These are phyloP conservation scores for Neurospora tetrasperma DNA, from an alignment of 495 filamentous ascomycete species.

Conservation along the genomic window DNA sequence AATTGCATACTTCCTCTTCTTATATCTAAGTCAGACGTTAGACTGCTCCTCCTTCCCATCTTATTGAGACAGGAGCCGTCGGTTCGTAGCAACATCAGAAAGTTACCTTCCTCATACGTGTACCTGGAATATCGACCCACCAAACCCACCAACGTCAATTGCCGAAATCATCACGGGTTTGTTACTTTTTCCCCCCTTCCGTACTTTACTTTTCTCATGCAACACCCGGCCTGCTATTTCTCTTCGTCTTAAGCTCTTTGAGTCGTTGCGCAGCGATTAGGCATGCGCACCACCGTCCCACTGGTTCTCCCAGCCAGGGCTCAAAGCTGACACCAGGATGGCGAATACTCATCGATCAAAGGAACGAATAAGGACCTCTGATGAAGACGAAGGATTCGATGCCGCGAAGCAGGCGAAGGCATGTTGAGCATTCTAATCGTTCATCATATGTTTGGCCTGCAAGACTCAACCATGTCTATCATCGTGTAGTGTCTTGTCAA, in stretches of 20 bases:
- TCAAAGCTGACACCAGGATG: slow-evolving; percentile 12
- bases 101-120: slow-evolving; percentile 11
- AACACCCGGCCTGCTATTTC: neutral
- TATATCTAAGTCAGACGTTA: neutral
- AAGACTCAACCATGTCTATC: neutral
- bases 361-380: neutral
- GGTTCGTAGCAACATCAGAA: neutral
- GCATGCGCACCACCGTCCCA: neutral
- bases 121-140: slow-evolving; percentile 7
- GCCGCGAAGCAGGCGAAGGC: slow-evolving; percentile 17
- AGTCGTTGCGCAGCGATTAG: neutral
- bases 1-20: neutral
- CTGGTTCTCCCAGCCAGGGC: neutral
- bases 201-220: neutral
- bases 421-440: neutral
- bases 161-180: neutral
- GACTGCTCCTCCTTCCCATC: neutral
- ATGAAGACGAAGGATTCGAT: slow-evolving; percentile 12
- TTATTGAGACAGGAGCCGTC: neutral
- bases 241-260: neutral
- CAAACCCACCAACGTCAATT: slow-evolving; percentile 2
- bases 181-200: neutral
- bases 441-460: neutral
- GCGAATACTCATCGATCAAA: slow-evolving; percentile 2
- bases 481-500: neutral